These are phyloP conservation scores for Naematelia encephala DNA, from an alignment of 768 basidiomycete species.

Conservation along the genomic window DNA sequence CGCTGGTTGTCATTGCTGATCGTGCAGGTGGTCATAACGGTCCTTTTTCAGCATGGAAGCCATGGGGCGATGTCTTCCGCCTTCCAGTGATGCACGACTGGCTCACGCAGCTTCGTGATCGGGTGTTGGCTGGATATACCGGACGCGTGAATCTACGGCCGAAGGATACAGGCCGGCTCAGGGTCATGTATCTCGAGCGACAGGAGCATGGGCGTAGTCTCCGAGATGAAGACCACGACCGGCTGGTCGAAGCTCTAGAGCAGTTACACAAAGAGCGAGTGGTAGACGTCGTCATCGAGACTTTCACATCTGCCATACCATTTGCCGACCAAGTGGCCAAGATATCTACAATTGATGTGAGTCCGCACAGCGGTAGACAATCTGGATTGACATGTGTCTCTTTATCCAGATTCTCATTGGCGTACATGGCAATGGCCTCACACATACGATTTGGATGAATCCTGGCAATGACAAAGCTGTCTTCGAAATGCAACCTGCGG, in stretches of 20 bases:
- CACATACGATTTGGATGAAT: slow-evolving; percentile 37
- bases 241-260: slow-evolving; percentile 17
- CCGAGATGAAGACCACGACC: slow-evolving; percentile 14
- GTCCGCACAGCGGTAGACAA: slow-evolving; percentile 1
- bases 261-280: slow-evolving; percentile 9
- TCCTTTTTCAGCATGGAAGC: slow-evolving; percentile 27
- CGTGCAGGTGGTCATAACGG: slow-evolving; percentile 29
- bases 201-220: slow-evolving; percentile 28
- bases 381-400: not conserved
- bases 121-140: slow-evolving; percentile 24
- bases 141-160: slow-evolving; percentile 19
- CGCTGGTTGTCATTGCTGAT: slow-evolving; percentile 24
- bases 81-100: slow-evolving; percentile 26
- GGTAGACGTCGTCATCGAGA: slow-evolving; percentile 24
- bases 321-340: slow-evolving; percentile 16
- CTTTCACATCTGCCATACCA: slow-evolving; percentile 8
- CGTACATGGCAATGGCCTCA: slow-evolving; percentile 41
- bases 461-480: slow-evolving; percentile 17
- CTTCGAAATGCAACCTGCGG: slow-evolving; percentile 23
- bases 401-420: slow-evolving; percentile 41
- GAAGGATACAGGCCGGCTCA: slow-evolving; percentile 9
- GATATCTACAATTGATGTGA: slow-evolving; percentile 29
- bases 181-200: slow-evolving; percentile 35
- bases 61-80: slow-evolving; percentile 31
- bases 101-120: slow-evolving; percentile 24